Conservation (phyloP, 768 basidiomycete species). For the Scleroderma citrinum region DNA sequence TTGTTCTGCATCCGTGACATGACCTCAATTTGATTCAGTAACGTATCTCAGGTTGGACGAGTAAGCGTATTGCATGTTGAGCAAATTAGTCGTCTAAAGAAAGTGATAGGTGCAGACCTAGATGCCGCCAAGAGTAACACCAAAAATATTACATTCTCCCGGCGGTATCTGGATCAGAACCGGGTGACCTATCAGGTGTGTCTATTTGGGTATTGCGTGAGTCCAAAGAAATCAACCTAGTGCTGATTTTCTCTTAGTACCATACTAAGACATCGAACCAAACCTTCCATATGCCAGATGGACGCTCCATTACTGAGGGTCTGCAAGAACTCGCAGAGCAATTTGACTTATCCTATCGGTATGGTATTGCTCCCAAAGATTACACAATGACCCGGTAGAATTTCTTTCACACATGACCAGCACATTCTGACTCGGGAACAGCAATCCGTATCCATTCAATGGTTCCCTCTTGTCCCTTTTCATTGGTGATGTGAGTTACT, state of each 20-base stretch:
- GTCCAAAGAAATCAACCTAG: background rate
- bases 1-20: background rate
- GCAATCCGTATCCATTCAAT: conserved; percentile 58
- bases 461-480: conserved; percentile 56
- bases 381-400: conserved; percentile 60
- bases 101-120: conserved; percentile 41
- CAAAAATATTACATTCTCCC: conserved; percentile 53
- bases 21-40: background rate
- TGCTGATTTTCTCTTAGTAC: conserved; percentile 37
- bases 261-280: conserved; percentile 50
- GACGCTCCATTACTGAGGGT: conserved; percentile 48
- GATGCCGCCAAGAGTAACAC: conserved; percentile 31
- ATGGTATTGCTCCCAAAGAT: conserved; percentile 72
- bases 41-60: conserved; percentile 47
- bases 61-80: conserved; percentile 30
- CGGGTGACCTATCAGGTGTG: conserved; percentile 67
- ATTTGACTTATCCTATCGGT: conserved; percentile 59
- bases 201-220: background rate
- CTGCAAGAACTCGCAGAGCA: conserved; percentile 45
- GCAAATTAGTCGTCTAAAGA: background rate
- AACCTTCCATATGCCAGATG: conserved; percentile 57
- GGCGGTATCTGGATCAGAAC: conserved; percentile 78
- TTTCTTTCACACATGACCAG: background rate
- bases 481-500: conserved; percentile 36
- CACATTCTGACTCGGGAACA: conserved; percentile 16